phyloP scores from a whole-genome alignment of 371 early-diverging fungal species.

The Apophysomyces sp. region DNA sequence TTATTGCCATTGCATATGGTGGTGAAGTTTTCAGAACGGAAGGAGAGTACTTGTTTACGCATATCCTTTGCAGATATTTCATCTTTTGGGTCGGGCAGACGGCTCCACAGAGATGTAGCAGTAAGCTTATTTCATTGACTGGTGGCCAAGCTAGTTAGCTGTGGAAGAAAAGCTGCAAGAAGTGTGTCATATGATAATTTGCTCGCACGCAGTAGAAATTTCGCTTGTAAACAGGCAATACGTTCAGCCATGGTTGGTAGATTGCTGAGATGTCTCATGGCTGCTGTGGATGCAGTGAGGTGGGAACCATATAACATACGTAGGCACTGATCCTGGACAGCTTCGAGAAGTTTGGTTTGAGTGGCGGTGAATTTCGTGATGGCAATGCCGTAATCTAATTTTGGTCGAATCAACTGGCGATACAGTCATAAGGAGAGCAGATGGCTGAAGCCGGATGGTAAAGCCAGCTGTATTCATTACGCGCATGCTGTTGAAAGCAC shows the following conservation, averaged over 20 bases:
- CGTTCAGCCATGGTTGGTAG: conserved; percentile 10
- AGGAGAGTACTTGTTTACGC: too few relatives aligned
- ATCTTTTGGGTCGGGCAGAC: too few relatives aligned
- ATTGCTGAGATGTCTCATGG: conserved; percentile 15
- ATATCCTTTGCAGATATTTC: too few relatives aligned
- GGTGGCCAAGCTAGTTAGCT: too few relatives aligned
- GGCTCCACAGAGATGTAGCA: too few relatives aligned
- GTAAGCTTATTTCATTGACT: too few relatives aligned
- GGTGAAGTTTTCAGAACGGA: too few relatives aligned
- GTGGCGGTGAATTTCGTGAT: background rate
- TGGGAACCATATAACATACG: conserved; percentile 18
- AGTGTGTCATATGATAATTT: conserved; percentile 9
- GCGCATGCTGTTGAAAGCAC: background rate
- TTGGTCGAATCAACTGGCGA: conserved; percentile 9
- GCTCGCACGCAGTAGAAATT: background rate
- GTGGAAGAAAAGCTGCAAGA: background rate
- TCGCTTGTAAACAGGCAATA: background rate
- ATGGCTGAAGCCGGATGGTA: background rate
- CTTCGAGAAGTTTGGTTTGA: background rate
- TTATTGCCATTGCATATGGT: too few relatives aligned
- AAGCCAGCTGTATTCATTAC: background rate
- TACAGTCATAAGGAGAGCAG: conserved; percentile 2
- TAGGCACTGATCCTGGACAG: conserved; percentile 14
- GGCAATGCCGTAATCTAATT: conserved; percentile 12
- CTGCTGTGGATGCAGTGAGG: conserved; percentile 1